Base-by-base conservation (phyloP, 352 stramenopile species). In the Pythium biforme region DNA sequence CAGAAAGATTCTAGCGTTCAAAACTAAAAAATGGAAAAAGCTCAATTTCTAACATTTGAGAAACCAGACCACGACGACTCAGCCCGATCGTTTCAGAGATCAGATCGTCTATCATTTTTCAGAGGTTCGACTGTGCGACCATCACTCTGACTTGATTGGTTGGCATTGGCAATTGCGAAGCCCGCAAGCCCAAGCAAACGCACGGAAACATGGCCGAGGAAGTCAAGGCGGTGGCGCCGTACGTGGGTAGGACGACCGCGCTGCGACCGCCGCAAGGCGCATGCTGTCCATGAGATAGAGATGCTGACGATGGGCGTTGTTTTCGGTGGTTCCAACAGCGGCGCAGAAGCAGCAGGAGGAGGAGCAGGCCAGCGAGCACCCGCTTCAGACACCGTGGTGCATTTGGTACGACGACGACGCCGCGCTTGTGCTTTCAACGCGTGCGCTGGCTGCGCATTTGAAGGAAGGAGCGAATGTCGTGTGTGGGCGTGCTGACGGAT, bases 301-400 rank as follows among this genome's bases (percentile, higher is more conserved):
- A 25, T 29, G 12, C 25, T 59, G 10, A 68, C 63, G 53, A n/a
- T n/a, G n/a, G n/a, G 45, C 63, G 37, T 40, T 51, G 49, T 49
- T 34, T 17, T 50, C 8, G 22, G 6, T 48, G 10, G 25, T 3
- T 49, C 3, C 2, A 40, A 25, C 26, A 62, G 55, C 51, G 41
- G 39, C 60, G n/a, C 40, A 46, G 53, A 48, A 62, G 47, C 29
- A 64, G 55, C 50, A 73, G 52, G 49, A 61, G 46, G 34, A 89
- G 59, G 76, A 83, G 41, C 27, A 52, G 22, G 20, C 31, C 14
- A 52, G 26, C 40, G 86, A 94, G 66, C 91, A 97, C 73, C 77
- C 73, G 55, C 69, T 97, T 29, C 79, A 97, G 69, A 95, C 91
- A 43, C 72, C 77, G 61, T 97, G 91, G 91, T 88, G 77, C 55